Evolutionary conservation across 257 asterid genomes (phyloP).

Genomic region (Forsythia viridissima): DNA sequence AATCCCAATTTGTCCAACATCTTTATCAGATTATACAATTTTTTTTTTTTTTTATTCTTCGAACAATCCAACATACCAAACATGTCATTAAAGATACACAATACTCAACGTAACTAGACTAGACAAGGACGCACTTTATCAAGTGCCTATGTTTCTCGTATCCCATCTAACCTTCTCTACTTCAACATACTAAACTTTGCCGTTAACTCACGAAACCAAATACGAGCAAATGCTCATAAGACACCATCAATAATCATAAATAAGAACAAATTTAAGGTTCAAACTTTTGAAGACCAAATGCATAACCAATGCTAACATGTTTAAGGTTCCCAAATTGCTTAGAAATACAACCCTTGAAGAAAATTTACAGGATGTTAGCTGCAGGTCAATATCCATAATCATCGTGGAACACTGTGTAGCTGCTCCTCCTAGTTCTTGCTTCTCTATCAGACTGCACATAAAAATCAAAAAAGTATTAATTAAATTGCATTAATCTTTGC

Average conservation of each 20-base stretch:
- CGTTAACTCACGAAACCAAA: neutral
- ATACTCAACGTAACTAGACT: neutral
- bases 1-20: too few species aligned
- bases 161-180: neutral
- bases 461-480: neutral
- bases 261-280: neutral
- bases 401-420: conserved; percentile 62
- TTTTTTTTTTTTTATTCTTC: too few species aligned
- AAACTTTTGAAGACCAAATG: neutral
- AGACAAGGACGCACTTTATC: neutral
- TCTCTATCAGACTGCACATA: conserved; percentile 75
- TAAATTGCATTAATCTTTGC: too few species aligned
- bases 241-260: neutral
- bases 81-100: neutral
- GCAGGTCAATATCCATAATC: conserved; percentile 39
- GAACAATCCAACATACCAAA: neutral
- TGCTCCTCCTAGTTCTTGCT: conserved; percentile 69
- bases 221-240: neutral
- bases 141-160: neutral
- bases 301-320: neutral
- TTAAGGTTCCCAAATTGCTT: neutral
- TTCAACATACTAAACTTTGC: neutral
- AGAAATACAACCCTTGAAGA: neutral
- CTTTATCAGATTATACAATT: too few species aligned
- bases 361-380: neutral